A percentile compares a stretch with the other conserved stretches of the same genome.
These are phyloP conservation scores for Pythium plurisporium DNA, from an alignment of 352 stramenopile species.

Conservation along the genomic window DNA sequence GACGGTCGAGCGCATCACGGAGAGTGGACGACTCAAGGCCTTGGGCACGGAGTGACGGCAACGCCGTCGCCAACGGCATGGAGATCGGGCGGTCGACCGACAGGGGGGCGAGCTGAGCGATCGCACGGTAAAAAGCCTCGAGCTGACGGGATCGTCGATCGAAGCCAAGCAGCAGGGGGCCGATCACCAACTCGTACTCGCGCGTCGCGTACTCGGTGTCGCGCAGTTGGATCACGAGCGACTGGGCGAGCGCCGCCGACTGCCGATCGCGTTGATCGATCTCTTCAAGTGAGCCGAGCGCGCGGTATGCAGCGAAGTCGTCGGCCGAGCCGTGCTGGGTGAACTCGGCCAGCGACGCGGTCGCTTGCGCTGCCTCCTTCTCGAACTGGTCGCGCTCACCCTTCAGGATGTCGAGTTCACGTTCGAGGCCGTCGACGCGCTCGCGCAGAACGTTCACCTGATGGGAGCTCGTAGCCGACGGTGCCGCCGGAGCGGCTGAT, in stretches of 20 bases:
- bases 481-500: background rate
- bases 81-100: background rate
- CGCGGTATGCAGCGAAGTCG: background rate
- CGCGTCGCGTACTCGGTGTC: background rate
- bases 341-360: background rate
- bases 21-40: background rate
- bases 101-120: background rate
- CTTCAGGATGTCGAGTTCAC: background rate
- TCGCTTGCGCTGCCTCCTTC: background rate
- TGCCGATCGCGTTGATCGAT: background rate
- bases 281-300: background rate
- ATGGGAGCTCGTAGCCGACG: background rate
- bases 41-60: background rate
- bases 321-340: background rate
- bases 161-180: background rate
- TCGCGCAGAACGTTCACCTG: background rate
- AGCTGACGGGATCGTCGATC: conserved; percentile 1
- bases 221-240: background rate
- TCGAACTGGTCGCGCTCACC: background rate
- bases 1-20: background rate
- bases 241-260: background rate
- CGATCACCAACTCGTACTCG: background rate
- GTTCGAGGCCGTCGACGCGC: background rate
- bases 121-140: background rate
- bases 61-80: background rate